Base-by-base conservation (phyloP, 1,284 basidiomycete species). In the Tremellales sp. region DNA sequence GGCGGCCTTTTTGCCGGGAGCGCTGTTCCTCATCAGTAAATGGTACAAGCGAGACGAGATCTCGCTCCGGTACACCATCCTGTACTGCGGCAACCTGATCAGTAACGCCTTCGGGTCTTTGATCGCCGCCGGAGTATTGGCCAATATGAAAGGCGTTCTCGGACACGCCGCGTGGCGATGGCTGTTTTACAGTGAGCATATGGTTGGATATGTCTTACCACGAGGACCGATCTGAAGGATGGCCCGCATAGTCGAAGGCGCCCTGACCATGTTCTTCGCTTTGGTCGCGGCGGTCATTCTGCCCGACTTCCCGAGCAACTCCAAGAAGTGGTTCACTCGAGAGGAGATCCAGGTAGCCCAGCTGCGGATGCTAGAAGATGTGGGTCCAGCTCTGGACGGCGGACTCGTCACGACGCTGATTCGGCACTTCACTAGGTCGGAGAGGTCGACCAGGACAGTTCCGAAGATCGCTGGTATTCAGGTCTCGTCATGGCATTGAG, bases 71-170 rank as follows among this genome's bases (percentile, higher is more conserved):
- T 79, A 80, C 31, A 81, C 83, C 0, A 74, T 86, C 41, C 74
- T 87, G 1, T 85, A 81, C 63, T 76, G 77, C 5, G 84, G 84
- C 4, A 58, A 60, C 33, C 69, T 86, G n/a, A 74, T 85, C 38
- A 83, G 83, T 0, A 86, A 85, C 68, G 84, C 85, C 2, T 56
- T 86, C 60, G 84, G 85, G 12, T 76, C 83, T 1, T 74, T 88
- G n/a, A 79, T 88, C 46, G 85, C 86, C 6, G 85, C 83, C 21
- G 61, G 82, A 2, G 84, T 86, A 45, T 75, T 86, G n/a, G 74
- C 76, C 3, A 75, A 74, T 24, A 83, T 85, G 83, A 78, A 86
- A 49, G 82, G 82, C 4, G 76, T 75, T 51, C 70, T 75, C 24
- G 83, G 84, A 0, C 81, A 84, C 36, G 68, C 78, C 19, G 83